Evolutionary conservation across 495 filamentous ascomycete genomes (phyloP), one percentile per base, ranked within the genome.

Genomic region (Podospora tetraspora): DNA sequence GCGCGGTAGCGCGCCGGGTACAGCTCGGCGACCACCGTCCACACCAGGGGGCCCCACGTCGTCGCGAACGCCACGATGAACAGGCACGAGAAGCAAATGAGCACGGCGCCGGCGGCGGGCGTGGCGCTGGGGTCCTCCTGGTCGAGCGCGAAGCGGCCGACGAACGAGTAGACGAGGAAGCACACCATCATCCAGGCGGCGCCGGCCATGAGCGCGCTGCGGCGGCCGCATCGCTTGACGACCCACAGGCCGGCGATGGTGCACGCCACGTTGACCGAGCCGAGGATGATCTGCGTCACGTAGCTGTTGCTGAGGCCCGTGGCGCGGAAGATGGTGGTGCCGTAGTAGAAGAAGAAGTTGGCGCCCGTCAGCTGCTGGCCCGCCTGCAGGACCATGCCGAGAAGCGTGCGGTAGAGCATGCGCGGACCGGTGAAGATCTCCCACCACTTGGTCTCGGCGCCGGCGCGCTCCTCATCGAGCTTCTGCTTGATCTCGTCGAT

Each of bases 31-130:
- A 89, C 88, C 65, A 92, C 87, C 27, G 88, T 84, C 92, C 92
- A 96, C 57, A 94, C 85, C 29, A 94, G 89, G 12, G 92, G 93
- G 62, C 91, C 92, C 93, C 92, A 96, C 34, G 91, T 93, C 66
- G 85, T 89, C 21, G 84, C 84, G 63, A 87, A 87, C 16, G 80
- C 80, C 24, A 78, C 83, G 65, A 87, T 87, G 67, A 91, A 92
- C 71, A 94, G 83, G 76, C 90, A 92, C n/a, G 92, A 89, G 80
- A 93, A 93, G 64, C 92, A 88, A 69, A 94, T 91, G 80, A 93
- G 75, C 79, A 88, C 87, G 23, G 86, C 84, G 68, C 90, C 90
- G 11, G 91, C 84, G n/a, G 70, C 59, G 2, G 81, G 84, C 0
- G 85, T 88, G 32, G 85, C 88, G 66, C 74, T 72, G 2, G 76